Base-by-base conservation (phyloP, 352 stramenopile species). In the Pythium pyrilobum region DNA sequence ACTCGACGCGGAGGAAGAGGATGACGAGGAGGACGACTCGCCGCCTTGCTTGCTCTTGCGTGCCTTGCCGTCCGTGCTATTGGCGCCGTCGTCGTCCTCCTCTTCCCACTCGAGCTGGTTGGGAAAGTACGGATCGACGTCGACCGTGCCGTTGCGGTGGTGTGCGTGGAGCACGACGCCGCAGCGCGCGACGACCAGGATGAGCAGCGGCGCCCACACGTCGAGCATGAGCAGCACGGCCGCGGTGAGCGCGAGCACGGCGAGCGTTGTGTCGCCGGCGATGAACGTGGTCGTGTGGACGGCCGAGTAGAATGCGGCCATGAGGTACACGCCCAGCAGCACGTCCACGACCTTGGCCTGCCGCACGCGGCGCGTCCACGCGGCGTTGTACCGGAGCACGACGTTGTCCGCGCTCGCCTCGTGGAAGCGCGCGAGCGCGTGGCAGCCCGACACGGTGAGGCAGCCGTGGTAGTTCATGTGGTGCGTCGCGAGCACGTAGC, bases 51-150 rank as follows among this genome's bases (percentile, higher is more conserved):
- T 47, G 18, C 32, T 40, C 33, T 57, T 63, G 28, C 24, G 16
- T 6, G 27, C 6, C 15, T 23, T 36, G 11, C 45, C 56, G 13
- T 55, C 50, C 15, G 24, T 36, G 13, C 16, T 39, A 3, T 40
- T 40, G 11, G 3, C 15, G 4, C 49, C 58, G 6, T 52, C 50
- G 25, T 67, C 62, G 1, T 67, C 58, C 0, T 72, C 58, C 13
- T 85, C 72, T n/a, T 81, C 74, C 75, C 73, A 88, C 18, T 80
- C 71, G 42, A 89, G 64, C 40, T 92, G 77, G 34, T 83, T 77
- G 1, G 77, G 73, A 50, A 77, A 85, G 47, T 85, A 82, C 34
- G 78, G 67, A 27, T 89, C 74, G 0, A 87, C 76, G 15, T 81
- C 66, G 15, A 68, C 58, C 0, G 74, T 79, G 34, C 80, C 81